phyloP scores from a whole-genome alignment of 1,139 yeast genomes.

The Ogataea hybrid region DNA sequence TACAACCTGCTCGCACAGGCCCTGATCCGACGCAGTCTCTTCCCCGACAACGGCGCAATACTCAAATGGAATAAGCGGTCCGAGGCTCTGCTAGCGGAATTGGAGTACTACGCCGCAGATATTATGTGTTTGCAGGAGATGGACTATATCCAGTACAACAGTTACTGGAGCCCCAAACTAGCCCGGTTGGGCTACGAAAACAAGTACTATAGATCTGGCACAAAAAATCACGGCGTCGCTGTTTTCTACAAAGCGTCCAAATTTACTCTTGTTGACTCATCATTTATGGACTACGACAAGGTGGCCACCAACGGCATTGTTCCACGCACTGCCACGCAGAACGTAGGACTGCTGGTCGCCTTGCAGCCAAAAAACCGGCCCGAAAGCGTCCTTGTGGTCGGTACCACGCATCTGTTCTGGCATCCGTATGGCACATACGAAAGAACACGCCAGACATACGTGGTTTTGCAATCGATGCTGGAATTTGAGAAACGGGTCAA shows the following conservation, averaged over 20 bases:
- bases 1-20: conserved; percentile 83
- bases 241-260: conserved; percentile 51
- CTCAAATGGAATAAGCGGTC: conserved; percentile 79
- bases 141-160: conserved; percentile 58
- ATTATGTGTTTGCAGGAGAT: conserved; percentile 81
- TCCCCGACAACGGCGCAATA: conserved; percentile 81
- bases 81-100: conserved; percentile 59
- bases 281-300: conserved; percentile 61
- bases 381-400: conserved; percentile 57
- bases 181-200: conserved; percentile 55
- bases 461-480: conserved; percentile 53
- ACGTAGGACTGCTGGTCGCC: conserved; percentile 64
- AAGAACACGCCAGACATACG: conserved; percentile 77
- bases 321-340: conserved; percentile 63
- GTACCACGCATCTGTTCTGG: conserved; percentile 91
- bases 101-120: conserved; percentile 66
- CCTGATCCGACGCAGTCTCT: conserved; percentile 68
- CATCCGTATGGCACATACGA: conserved; percentile 92
- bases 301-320: conserved; percentile 44
- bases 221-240: conserved; percentile 78
- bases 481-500: conserved; percentile 51
- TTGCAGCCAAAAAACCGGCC: conserved; percentile 47
- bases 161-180: conserved; percentile 64
- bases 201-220: conserved; percentile 54
- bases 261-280: conserved; percentile 51